Percentiles rank a stretch among this genome's conserved stretches.
Conservation (phyloP, 495 filamentous ascomycete species). For the Elasticomyces elasticus region DNA sequence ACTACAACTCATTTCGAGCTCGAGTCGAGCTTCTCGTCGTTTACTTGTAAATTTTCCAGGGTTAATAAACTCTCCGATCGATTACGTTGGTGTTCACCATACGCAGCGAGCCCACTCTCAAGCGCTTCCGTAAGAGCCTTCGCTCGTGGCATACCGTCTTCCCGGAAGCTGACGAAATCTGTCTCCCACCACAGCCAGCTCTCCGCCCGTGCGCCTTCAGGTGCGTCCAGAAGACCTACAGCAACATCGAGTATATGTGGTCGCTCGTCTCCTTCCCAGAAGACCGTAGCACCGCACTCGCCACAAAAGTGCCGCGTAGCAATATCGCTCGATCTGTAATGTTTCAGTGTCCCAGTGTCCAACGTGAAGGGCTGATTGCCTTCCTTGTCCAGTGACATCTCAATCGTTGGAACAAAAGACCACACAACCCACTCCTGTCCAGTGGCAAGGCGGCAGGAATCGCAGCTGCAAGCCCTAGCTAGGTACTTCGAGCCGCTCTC, state of each 20-base stretch:
- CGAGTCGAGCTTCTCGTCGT: too few species aligned
- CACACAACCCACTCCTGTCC: constrained; percentile 61
- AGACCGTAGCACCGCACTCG: constrained; percentile 55
- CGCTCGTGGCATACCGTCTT: constrained; percentile 40
- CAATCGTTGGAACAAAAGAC: constrained; percentile 54
- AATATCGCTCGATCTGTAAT: constrained; percentile 44
- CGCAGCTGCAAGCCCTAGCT: constrained; percentile 56
- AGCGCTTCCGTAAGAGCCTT: constrained; percentile 35
- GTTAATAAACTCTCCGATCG: too few species aligned
- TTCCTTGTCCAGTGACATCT: constrained; percentile 41
- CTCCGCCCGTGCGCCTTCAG: constrained; percentile 46
- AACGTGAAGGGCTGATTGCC: constrained; percentile 3
- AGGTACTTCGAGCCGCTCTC: constrained; percentile 42
- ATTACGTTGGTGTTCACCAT: too few species aligned
- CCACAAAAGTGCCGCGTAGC: constrained; percentile 56
- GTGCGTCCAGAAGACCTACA: constrained; percentile 35
- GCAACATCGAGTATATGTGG: constrained; percentile 52
- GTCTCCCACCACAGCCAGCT: constrained; percentile 53
- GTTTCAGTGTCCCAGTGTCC: constrained; percentile 44
- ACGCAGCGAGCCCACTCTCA: constrained; percentile 28
- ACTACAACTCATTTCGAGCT: too few species aligned
- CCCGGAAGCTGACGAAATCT: constrained; percentile 50
- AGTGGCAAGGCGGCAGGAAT: constrained; percentile 48
- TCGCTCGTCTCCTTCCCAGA: constrained; percentile 51
- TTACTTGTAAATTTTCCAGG: too few species aligned